Evolutionary conservation across 176 grass and related monocot genomes (phyloP).

Genomic region (Bonia amplexicaulis): DNA sequence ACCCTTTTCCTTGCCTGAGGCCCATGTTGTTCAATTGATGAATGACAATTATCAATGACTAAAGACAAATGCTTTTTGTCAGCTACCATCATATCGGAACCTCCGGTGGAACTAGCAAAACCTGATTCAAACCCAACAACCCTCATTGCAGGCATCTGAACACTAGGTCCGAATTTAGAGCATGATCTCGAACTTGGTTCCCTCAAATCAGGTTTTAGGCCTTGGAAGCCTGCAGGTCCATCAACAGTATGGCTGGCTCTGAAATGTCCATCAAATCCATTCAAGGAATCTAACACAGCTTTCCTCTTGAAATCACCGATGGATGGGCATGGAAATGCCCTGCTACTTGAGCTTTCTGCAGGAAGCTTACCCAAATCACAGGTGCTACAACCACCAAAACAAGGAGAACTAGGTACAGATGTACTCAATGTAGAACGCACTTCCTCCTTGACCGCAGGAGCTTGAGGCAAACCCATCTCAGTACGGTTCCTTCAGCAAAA

Average conservation of each 20-base stretch:
- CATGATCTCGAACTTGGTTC: conserved; percentile 40
- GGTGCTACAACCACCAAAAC: background rate
- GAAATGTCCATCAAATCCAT: conserved; percentile 30
- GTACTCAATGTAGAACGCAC: conserved; percentile 35
- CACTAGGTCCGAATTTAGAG: conserved; percentile 26
- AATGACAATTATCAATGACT: conserved; percentile 32
- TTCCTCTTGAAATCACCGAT: conserved; percentile 46
- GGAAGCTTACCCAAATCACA: conserved; percentile 33
- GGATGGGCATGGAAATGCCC: conserved; percentile 30
- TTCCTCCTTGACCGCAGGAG: conserved; percentile 40
- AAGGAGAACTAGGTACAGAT: conserved; percentile 36
- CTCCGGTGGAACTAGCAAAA: background rate
- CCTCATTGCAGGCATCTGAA: conserved; percentile 51
- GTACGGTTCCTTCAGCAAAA: conserved; percentile 11
- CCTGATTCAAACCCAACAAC: conserved; percentile 80
- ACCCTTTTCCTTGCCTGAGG: conserved; percentile 69
- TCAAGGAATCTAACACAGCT: conserved; percentile 11
- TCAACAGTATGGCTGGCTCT: conserved; percentile 20
- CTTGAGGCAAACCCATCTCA: conserved; percentile 81
- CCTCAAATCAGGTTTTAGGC: conserved; percentile 40
- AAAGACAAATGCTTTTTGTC: conserved; percentile 47
- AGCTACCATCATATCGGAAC: conserved; percentile 31
- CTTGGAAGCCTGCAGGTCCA: conserved; percentile 31
- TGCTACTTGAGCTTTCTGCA: conserved; percentile 27
- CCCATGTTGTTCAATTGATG: conserved; percentile 27